These are phyloP conservation scores for Solanum clarkiae DNA, from an alignment of 257 asterid species.

Conservation along the genomic window DNA sequence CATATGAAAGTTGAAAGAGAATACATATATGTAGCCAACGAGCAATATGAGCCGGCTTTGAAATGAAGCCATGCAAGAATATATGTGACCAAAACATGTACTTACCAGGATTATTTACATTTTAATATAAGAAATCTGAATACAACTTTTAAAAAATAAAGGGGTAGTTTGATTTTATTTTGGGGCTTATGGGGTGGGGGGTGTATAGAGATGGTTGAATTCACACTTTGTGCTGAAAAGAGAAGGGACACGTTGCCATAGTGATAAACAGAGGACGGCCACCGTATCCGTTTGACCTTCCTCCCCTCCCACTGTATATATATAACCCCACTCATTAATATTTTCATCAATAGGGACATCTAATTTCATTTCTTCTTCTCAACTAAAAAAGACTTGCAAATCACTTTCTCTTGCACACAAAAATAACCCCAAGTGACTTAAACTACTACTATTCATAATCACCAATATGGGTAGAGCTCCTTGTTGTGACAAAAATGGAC, in stretches of 20 bases:
- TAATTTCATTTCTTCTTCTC: background rate
- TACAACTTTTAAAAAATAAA: background rate
- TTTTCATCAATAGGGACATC: background rate
- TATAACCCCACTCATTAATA: background rate
- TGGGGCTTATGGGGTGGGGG: background rate
- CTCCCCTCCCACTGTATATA: background rate
- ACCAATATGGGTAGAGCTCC: conserved; percentile 62
- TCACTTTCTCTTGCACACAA: background rate
- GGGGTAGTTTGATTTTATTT: background rate
- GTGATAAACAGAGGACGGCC: conserved; percentile 66
- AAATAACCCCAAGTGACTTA: background rate
- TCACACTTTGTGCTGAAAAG: conserved; percentile 11
- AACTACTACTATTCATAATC: background rate
- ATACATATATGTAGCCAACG: background rate
- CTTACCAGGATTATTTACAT: background rate
- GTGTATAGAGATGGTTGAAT: background rate
- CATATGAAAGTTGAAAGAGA: background rate
- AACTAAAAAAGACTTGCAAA: background rate
- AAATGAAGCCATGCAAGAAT: background rate
- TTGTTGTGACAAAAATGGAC: conserved; percentile 71
- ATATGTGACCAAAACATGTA: background rate
- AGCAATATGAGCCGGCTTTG: background rate
- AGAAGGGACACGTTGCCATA: conserved; percentile 64
- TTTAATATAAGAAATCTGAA: background rate
- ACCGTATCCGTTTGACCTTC: conserved; percentile 29